Conservation (phyloP, 352 stramenopile genomes). For the Blastocystis sp. region DNA sequence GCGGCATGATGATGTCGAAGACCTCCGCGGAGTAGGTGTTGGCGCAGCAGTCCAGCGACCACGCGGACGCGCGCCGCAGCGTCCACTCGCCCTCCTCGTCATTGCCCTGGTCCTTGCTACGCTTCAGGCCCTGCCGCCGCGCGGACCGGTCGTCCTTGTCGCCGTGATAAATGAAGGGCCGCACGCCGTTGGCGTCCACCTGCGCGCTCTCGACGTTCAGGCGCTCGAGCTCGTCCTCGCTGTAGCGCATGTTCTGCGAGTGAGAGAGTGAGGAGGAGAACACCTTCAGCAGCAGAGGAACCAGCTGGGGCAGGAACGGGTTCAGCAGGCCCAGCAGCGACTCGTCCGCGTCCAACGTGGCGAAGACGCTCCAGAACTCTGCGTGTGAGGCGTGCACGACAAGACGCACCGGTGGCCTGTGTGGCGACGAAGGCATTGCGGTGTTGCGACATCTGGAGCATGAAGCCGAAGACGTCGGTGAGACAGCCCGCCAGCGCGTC, state of each 20-base stretch:
- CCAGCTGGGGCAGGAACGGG: neutral
- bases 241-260: constrained; percentile 56
- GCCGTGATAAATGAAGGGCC: constrained; percentile 41
- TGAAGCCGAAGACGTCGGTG: constrained; percentile 37
- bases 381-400: neutral
- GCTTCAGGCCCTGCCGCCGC: neutral
- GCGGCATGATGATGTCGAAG: constrained; percentile 27
- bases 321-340: neutral
- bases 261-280: neutral
- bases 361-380: constrained; percentile 58
- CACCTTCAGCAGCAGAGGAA: constrained; percentile 34
- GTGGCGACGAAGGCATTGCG: constrained; percentile 40
- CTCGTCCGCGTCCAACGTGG: constrained; percentile 28
- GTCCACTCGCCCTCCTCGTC: constrained; percentile 54
- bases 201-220: constrained; percentile 22
- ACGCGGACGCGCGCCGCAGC: constrained; percentile 34
- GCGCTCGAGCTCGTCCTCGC: constrained; percentile 27
- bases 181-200: constrained; percentile 19
- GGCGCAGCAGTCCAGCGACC: constrained; percentile 21
- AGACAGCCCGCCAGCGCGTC: constrained; percentile 20
- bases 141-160: constrained; percentile 25
- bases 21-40: constrained; percentile 40
- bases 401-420: constrained; percentile 30
- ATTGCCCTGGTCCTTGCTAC: neutral
- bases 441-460: constrained; percentile 55